Conservation (phyloP, 306 rosid species). For the Macrotyloma uniflorum region DNA sequence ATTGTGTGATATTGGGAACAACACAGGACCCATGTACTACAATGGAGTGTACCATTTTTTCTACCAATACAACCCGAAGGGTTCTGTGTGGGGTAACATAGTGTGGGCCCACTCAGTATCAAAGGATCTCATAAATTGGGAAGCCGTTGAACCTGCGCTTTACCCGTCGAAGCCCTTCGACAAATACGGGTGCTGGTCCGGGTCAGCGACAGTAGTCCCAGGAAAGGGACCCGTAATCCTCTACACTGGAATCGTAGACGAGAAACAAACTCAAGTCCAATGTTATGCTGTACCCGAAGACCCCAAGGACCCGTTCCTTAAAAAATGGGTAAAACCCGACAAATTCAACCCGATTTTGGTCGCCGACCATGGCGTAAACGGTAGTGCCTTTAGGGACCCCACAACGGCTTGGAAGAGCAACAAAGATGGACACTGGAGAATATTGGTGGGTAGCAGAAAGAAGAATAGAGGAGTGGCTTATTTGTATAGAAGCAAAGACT, state of each 20-base stretch:
- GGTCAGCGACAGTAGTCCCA: slow-evolving; percentile 74
- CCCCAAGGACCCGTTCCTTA: slow-evolving; percentile 56
- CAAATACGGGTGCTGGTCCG: slow-evolving; percentile 88
- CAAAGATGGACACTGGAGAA: slow-evolving; percentile 62
- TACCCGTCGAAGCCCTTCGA: slow-evolving; percentile 79
- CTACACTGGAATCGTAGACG: slow-evolving; percentile 66
- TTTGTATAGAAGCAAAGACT: slow-evolving; percentile 67
- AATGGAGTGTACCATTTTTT: slow-evolving; percentile 78
- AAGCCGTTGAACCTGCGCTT: slow-evolving; percentile 52
- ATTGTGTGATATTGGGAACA: not conserved
- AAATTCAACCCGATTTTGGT: slow-evolving; percentile 55
- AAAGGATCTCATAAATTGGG: slow-evolving; percentile 75
- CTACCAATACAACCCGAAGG: slow-evolving; percentile 90
- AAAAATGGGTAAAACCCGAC: slow-evolving; percentile 74
- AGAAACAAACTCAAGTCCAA: slow-evolving; percentile 59
- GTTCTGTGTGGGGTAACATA: slow-evolving; percentile 91
- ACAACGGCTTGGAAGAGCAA: slow-evolving; percentile 74
- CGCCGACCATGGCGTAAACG: slow-evolving; percentile 38
- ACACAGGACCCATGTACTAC: slow-evolving; percentile 75
- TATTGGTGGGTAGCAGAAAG: slow-evolving; percentile 62
- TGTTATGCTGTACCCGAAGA: slow-evolving; percentile 63
- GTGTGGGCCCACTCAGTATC: slow-evolving; percentile 96
- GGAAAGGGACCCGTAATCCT: slow-evolving; percentile 71
- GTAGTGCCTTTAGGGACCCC: slow-evolving; percentile 75
- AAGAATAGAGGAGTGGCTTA: slow-evolving; percentile 62